Evolutionary conservation across 106 monocot species (phyloP), one percentile per base, ranked within the genome.

Genomic region (Hemerocallis citrina): DNA sequence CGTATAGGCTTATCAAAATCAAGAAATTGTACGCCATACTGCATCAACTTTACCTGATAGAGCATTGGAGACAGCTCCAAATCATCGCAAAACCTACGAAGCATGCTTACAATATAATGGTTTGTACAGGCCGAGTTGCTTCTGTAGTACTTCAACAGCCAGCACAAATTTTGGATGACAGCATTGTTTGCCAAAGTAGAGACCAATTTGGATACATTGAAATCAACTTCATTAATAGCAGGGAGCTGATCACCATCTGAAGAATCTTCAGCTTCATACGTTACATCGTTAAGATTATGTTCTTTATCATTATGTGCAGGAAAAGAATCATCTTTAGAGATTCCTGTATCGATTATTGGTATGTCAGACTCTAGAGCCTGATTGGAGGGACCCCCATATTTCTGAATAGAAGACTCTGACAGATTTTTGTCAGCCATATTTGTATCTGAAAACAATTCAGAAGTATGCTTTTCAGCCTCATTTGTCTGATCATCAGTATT

Each of bases 141-240:
- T 52, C 73, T 84, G 49, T 92, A 91, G 64, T 82, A 79, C 43
- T 85, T 98, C 65, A 98, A 48, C 64, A 98, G 56, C 96, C 91
- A 98, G 67, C 90, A 91, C 25, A 98, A 41, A 65, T 88, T 87
- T 59, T 81, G 72, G 44, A 98, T 62, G 30, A 75, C 79, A 52
- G 72, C 58, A 71, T 74, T 85, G 62, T 64, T 96, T 54, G 79
- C 83, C 69, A 98, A 76, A 67, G 39, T 81, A 64, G 64, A 52
- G 23, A 91, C 75, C 72, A 98, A 41, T 65, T 74, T 71, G 7
- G 84, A 71, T 28, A 91, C 72, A 52, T 82, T 75, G 61, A 98
- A 84, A 52, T 98, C 87, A 50, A 88, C 96, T 70, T 98, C 96
- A 79, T 62, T 82, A 1, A 70, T 88, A 42, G 63, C 59, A 68